Conservation (phyloP, 106 monocot species). For the Platanthera zijinensis region DNA sequence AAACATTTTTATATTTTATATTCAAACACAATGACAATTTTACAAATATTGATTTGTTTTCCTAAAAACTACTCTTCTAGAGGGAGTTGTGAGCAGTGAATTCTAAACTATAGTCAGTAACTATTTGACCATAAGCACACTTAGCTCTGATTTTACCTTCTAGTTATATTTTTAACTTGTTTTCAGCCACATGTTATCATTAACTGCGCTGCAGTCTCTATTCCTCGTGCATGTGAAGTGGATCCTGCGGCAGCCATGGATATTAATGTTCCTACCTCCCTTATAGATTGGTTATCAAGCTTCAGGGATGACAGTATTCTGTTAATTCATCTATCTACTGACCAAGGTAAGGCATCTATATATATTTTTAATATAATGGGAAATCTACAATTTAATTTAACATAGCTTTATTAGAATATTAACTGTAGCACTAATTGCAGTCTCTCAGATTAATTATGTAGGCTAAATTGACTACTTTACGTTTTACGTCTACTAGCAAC, state of each 20-base stretch:
- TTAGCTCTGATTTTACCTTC: not conserved
- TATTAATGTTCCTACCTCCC: conserved; percentile 62
- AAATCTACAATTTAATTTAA: not conserved
- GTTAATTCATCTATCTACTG: conserved; percentile 89
- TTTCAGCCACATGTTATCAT: conserved; percentile 75
- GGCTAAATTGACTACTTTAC: not conserved
- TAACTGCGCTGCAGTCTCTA: conserved; percentile 86
- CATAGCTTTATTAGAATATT: not conserved
- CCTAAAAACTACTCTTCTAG: not conserved
- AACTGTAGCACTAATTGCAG: no score
- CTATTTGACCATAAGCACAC: not conserved
- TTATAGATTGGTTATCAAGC: conserved; percentile 61
- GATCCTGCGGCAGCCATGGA: conserved; percentile 74
- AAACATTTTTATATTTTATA: no score
- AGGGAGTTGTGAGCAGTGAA: not conserved
- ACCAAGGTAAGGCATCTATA: conserved; percentile 53
- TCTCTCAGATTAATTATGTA: no score
- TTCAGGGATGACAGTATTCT: conserved; percentile 35
- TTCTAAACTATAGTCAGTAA: not conserved
- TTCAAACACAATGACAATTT: no score
- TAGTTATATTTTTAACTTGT: not conserved
- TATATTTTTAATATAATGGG: not conserved
- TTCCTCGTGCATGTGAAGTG: conserved; percentile 74
- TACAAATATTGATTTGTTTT: no score
- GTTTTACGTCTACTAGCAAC: not conserved